phyloP scores from a whole-genome alignment of 306 rosid genomes.

The Quercus rubra region DNA sequence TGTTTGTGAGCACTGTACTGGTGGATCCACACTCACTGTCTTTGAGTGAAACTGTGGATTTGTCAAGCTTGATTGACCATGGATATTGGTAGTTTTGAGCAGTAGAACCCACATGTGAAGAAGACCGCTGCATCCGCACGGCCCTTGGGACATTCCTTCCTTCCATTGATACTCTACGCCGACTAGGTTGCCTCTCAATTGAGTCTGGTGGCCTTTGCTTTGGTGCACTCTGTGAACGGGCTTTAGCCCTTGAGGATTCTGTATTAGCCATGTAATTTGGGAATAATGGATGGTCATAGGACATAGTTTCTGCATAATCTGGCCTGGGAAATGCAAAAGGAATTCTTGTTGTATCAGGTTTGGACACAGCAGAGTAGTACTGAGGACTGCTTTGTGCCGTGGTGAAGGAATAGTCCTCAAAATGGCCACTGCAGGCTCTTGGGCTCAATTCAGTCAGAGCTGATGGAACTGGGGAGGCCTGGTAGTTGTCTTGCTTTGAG shows the following conservation, averaged over 20 bases:
- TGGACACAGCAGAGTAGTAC: conserved; percentile 52
- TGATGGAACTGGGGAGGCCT: conserved; percentile 67
- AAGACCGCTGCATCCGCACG: conserved; percentile 82
- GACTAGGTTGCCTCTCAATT: conserved; percentile 67
- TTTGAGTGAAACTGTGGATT: conserved; percentile 66
- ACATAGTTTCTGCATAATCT: conserved; percentile 48
- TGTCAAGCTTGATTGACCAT: conserved; percentile 76
- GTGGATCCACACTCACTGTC: conserved; percentile 89
- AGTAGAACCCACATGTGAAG: conserved; percentile 72
- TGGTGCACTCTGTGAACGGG: conserved; percentile 85
- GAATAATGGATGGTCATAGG: conserved; percentile 58
- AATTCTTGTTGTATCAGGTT: conserved; percentile 41
- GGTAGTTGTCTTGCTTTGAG: conserved; percentile 52
- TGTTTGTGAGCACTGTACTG: conserved; percentile 62
- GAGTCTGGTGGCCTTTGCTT: conserved; percentile 84
- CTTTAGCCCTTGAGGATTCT: conserved; percentile 84
- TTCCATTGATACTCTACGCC: conserved; percentile 61
- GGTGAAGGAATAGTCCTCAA: conserved; percentile 56
- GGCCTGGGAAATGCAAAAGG: conserved; percentile 65
- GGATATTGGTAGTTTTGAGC: conserved; percentile 68
- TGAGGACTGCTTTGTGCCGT: conserved; percentile 77
- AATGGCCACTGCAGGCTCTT: conserved; percentile 63
- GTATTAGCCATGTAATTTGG: conserved; percentile 98
- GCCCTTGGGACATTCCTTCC: conserved; percentile 87
- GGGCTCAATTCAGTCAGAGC: conserved; percentile 63